Conservation (phyloP, 78 protist species). For the Pelomyxa schiedti region DNA sequence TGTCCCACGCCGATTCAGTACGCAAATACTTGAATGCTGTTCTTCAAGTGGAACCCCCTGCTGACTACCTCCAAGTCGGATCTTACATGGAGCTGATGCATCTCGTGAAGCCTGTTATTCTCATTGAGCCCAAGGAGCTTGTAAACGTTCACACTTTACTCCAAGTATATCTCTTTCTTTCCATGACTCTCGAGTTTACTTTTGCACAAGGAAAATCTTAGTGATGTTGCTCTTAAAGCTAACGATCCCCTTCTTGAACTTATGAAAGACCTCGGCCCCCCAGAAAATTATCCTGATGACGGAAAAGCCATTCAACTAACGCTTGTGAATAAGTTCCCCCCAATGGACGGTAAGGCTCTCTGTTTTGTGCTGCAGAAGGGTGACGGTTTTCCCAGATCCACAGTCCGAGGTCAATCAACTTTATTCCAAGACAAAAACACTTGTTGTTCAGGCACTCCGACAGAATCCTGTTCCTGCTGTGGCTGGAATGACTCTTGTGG, state of each 20-base stretch:
- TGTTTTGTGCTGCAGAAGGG: too few relatives aligned
- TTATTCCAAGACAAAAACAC: slow-evolving; percentile 38
- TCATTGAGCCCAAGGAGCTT: slow-evolving; percentile 45
- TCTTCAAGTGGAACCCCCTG: slow-evolving; percentile 54
- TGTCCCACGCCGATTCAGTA: slow-evolving; percentile 35
- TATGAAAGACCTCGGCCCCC: slow-evolving; percentile 52
- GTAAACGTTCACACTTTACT: slow-evolving; percentile 32
- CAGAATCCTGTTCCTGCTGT: too few relatives aligned
- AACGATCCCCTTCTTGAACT: slow-evolving; percentile 53
- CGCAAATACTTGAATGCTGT: slow-evolving; percentile 41
- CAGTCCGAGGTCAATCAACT: slow-evolving; percentile 34
- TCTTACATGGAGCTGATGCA: slow-evolving; percentile 59
- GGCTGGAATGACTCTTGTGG: too few relatives aligned
- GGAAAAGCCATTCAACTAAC: slow-evolving; percentile 53
- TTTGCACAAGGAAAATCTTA: slow-evolving; percentile 38
- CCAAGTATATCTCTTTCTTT: too few relatives aligned
- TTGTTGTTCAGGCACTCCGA: slow-evolving; percentile 44
- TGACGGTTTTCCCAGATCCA: too few relatives aligned
- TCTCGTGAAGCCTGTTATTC: slow-evolving; percentile 53
- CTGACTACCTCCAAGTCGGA: slow-evolving; percentile 60
- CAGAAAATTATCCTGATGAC: slow-evolving; percentile 40
- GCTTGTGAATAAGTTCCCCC: slow-evolving; percentile 50
- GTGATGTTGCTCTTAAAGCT: slow-evolving; percentile 40
- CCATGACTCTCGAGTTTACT: too few relatives aligned
- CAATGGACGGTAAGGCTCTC: slow-evolving; percentile 46